These are phyloP conservation scores for Monosporozyma aerobia DNA, from an alignment of 805 yeast genomes.

Conservation along the genomic window DNA sequence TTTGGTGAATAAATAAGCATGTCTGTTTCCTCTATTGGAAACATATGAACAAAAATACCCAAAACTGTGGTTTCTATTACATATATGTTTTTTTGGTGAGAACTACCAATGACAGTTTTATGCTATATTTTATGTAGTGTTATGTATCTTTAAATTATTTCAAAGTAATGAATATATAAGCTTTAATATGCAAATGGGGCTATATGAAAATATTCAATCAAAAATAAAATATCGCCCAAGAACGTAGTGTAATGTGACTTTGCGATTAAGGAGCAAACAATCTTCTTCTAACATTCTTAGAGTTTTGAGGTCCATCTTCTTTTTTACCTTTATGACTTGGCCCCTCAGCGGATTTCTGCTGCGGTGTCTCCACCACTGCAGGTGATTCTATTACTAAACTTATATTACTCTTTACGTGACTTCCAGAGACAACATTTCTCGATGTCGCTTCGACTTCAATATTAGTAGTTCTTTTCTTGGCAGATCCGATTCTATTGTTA, in stretches of 20 bases:
- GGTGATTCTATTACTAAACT: background rate
- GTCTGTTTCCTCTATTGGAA: background rate
- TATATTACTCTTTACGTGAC: background rate
- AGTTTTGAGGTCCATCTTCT: conserved; percentile 11
- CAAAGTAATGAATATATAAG: background rate
- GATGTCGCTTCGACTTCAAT: background rate
- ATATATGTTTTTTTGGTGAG: background rate
- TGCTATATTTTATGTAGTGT: background rate
- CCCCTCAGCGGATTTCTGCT: background rate
- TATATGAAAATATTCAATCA: no score
- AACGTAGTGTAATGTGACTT: background rate
- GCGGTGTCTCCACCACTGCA: background rate
- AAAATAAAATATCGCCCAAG: no score
- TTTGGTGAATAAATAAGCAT: conserved; percentile 46
- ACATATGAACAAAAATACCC: background rate
- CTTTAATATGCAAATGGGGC: background rate
- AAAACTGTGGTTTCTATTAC: background rate
- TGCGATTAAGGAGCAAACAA: conserved; percentile 28
- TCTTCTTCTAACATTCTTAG: conserved; percentile 27
- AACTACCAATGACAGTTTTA: background rate
- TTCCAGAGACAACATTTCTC: background rate
- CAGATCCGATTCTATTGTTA: background rate
- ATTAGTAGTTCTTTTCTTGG: background rate
- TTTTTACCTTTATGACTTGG: background rate
- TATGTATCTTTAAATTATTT: background rate